A percentile compares a stretch with the other conserved stretches of the same genome.
phyloP scores from a whole-genome alignment of 2,329 filamentous ascomycete genomes.

The Apiospora pterosperma region DNA sequence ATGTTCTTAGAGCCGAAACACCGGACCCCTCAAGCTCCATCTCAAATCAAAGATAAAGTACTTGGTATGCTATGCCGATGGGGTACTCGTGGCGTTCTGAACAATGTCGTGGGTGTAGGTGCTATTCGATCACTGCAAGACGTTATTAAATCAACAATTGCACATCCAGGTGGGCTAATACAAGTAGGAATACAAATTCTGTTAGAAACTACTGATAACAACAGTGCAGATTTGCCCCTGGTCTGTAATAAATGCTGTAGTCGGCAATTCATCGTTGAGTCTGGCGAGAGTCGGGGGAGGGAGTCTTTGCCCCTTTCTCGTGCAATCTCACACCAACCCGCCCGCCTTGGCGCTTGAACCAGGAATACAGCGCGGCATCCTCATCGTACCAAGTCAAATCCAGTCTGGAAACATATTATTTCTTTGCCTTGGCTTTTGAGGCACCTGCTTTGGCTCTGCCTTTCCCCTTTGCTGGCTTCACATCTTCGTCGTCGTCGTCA shows the following conservation, averaged over 20 bases:
- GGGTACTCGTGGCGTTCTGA: no score
- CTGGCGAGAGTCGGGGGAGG: neutral
- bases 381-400: neutral
- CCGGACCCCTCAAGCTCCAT: neutral
- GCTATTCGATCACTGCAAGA: no score
- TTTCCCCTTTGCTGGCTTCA: slow-evolving; percentile 44
- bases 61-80: no score
- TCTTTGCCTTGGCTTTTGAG: slow-evolving; percentile 26
- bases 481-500: slow-evolving; percentile 34
- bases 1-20: neutral
- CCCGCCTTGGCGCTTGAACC: neutral
- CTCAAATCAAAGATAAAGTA: no score
- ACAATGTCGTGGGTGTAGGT: no score
- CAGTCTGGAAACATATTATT: slow-evolving; percentile 15
- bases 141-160: no score
- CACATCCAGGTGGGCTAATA: neutral
- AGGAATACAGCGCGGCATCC: neutral
- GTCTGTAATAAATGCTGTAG: neutral
- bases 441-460: slow-evolving; percentile 30
- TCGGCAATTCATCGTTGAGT: neutral
- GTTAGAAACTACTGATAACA: neutral
- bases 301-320: neutral
- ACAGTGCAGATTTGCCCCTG: neutral
- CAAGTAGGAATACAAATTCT: neutral
- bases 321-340: neutral